A percentile compares a stretch with the other conserved stretches of the same genome.
phyloP scores from a whole-genome alignment of 2,329 filamentous ascomycete genomes.

The Venturia carpophila region DNA sequence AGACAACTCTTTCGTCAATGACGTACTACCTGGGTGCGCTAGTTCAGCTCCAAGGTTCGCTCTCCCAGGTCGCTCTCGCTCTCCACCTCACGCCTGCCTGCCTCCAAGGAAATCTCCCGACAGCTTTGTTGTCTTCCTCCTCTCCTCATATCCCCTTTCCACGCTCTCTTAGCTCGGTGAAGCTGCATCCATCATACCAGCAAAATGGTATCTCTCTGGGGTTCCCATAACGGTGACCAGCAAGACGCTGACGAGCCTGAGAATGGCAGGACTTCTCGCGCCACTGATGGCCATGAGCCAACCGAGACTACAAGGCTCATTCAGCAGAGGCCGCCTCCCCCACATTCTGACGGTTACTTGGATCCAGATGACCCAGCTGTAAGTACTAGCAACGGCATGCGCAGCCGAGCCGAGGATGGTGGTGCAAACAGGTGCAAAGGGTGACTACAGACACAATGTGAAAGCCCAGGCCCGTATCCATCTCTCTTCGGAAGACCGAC shows the following conservation, averaged over 20 bases:
- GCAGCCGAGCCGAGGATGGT: not conserved
- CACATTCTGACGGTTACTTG: slow-evolving; percentile 58
- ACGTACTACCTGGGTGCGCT: not conserved
- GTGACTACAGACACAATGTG: not conserved
- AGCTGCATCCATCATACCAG: slow-evolving; percentile 12
- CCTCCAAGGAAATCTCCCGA: not conserved
- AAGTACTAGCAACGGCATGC: slow-evolving; percentile 29
- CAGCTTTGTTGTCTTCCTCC: not conserved
- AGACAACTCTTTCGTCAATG: not conserved
- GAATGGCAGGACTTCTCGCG: slow-evolving; percentile 25
- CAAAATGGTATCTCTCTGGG: slow-evolving; percentile 46
- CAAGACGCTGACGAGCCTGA: slow-evolving; percentile 31
- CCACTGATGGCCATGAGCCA: slow-evolving; percentile 34
- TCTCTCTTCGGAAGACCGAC: not conserved
- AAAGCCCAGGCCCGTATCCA: not conserved
- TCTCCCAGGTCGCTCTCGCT: not conserved
- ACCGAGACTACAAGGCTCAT: slow-evolving; percentile 61
- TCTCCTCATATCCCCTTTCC: not conserved
- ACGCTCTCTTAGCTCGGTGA: not conserved
- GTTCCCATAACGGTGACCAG: slow-evolving; percentile 42
- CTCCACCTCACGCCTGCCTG: not conserved
- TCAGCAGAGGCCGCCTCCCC: slow-evolving; percentile 44
- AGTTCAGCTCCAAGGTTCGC: not conserved
- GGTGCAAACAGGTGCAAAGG: not conserved
- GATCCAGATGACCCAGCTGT: slow-evolving; percentile 77